Evolutionary conservation across 2,329 filamentous ascomycete genomes (phyloP).

Genomic region (Aspergillus ochraceoroseus): DNA sequence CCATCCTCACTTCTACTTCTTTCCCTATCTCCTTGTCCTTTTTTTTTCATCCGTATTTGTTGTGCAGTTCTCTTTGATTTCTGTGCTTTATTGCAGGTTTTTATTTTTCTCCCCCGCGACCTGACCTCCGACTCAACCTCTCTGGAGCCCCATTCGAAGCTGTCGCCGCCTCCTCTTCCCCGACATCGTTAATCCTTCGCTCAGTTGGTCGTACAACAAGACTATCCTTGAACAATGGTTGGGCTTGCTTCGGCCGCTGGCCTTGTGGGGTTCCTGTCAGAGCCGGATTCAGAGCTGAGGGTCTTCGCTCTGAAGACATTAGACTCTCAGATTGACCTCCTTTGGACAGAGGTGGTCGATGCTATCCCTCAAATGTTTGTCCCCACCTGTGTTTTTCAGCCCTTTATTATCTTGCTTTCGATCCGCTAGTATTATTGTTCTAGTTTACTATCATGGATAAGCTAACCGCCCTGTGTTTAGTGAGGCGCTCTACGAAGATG

Average conservation of each 20-base stretch:
- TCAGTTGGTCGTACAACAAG: slow-evolving; percentile 13
- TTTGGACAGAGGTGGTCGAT: slow-evolving; percentile 95
- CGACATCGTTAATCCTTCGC: slow-evolving; percentile 19
- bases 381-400: slow-evolving; percentile 2
- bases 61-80: slow-evolving; percentile 23
- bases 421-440: slow-evolving; percentile 1
- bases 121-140: slow-evolving; percentile 20
- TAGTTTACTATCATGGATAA: too few species aligned
- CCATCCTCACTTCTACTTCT: slow-evolving; percentile 5
- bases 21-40: slow-evolving; percentile 5
- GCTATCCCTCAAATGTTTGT: slow-evolving; percentile 88
- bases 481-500: slow-evolving; percentile 96
- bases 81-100: slow-evolving; percentile 14
- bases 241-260: slow-evolving; percentile 90
- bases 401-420: neutral
- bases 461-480: slow-evolving; percentile 46
- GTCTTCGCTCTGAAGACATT: slow-evolving; percentile 91
- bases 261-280: slow-evolving; percentile 88
- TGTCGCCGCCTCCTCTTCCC: slow-evolving; percentile 32
- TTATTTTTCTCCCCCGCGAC: slow-evolving; percentile 10
- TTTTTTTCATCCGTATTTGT: slow-evolving; percentile 17
- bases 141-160: slow-evolving; percentile 29
- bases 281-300: slow-evolving; percentile 90
- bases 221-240: slow-evolving; percentile 60
- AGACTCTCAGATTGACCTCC: slow-evolving; percentile 91